Percentiles rank a stretch among this genome's conserved stretches.
Conservation (phyloP, 164 flowering plant species). For the Amborella trichopoda region DNA sequence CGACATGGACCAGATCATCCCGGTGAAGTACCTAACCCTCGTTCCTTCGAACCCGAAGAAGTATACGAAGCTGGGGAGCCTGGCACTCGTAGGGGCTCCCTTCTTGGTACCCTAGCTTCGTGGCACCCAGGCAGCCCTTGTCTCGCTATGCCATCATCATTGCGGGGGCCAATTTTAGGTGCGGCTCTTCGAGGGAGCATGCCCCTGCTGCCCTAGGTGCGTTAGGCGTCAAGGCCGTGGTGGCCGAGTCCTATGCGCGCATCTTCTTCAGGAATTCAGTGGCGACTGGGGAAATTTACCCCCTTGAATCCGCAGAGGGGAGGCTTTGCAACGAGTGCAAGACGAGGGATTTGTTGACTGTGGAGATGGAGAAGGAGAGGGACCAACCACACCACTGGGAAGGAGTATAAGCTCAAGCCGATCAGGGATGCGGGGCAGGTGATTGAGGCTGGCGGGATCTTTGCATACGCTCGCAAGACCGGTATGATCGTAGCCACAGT, state of each 20-base stretch:
- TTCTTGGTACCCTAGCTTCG: conserved; percentile 44
- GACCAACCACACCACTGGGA: conserved; percentile 80
- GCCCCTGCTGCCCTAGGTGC: conserved; percentile 98
- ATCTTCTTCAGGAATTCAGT: conserved; percentile 93
- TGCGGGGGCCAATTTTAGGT: conserved; percentile 85
- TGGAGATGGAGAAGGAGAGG: conserved; percentile 49
- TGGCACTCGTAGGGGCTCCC: conserved; percentile 82
- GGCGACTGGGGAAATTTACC: conserved; percentile 88
- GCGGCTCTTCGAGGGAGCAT: conserved; percentile 95
- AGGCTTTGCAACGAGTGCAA: conserved; percentile 77
- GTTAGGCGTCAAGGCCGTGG: conserved; percentile 66
- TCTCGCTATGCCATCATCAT: conserved; percentile 62
- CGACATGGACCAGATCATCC: conserved; percentile 98
- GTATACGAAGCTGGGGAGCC: conserved; percentile 85
- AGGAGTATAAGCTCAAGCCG: conserved; percentile 75
- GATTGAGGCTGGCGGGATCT: conserved; percentile 93
- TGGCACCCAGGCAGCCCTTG: conserved; percentile 35
- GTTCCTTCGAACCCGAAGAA: conserved; percentile 93
- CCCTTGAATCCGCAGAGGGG: conserved; percentile 72
- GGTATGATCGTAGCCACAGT: conserved; percentile 93
- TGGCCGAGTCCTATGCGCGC: conserved; percentile 91
- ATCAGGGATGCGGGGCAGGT: conserved; percentile 98
- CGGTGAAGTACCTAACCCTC: conserved; percentile 89
- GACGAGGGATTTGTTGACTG: conserved; percentile 75
- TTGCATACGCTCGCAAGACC: conserved; percentile 79